A percentile compares a stretch with the other conserved stretches of the same genome.
Conservation (phyloP, 805 yeast species). For the Kregervanrija pseudodelftensis region DNA sequence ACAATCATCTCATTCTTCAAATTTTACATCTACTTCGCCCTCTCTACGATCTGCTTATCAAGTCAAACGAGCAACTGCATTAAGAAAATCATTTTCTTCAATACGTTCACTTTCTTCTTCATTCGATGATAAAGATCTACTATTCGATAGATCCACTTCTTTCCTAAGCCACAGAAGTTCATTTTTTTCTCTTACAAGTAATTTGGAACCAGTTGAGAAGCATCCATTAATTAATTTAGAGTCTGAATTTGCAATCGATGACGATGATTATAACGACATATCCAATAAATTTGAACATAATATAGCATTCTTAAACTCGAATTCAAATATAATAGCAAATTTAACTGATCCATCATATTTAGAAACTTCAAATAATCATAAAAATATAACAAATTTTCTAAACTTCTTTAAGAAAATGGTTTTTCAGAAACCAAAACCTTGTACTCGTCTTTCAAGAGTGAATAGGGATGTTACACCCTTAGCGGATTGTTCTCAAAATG, state of each 20-base stretch:
- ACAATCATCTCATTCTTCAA: neutral
- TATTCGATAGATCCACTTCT: too few species aligned
- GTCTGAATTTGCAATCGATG: neutral
- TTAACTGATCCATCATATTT: too few species aligned
- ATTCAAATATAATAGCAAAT: too few species aligned
- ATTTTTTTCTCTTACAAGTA: too few species aligned
- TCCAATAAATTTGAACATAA: too few species aligned
- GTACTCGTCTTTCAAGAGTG: too few species aligned
- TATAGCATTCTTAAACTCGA: too few species aligned
- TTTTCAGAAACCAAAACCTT: too few species aligned
- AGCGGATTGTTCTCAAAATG: neutral
- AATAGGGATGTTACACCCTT: too few species aligned
- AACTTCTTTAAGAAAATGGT: too few species aligned
- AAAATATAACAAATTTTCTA: too few species aligned
- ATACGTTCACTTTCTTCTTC: neutral
- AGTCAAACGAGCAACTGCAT: slow-evolving; percentile 4
- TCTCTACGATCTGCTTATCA: slow-evolving; percentile 5
- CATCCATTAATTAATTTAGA: neutral
- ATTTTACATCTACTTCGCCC: slow-evolving; percentile 2
- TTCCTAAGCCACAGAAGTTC: neutral
- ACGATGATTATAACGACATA: neutral
- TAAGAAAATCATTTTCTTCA: slow-evolving; percentile 1
- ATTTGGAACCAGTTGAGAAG: neutral
- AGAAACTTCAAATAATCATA: too few species aligned
- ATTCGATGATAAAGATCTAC: neutral